Conservation (phyloP, 345 rosid species). For the Cardamine resedifolia region DNA sequence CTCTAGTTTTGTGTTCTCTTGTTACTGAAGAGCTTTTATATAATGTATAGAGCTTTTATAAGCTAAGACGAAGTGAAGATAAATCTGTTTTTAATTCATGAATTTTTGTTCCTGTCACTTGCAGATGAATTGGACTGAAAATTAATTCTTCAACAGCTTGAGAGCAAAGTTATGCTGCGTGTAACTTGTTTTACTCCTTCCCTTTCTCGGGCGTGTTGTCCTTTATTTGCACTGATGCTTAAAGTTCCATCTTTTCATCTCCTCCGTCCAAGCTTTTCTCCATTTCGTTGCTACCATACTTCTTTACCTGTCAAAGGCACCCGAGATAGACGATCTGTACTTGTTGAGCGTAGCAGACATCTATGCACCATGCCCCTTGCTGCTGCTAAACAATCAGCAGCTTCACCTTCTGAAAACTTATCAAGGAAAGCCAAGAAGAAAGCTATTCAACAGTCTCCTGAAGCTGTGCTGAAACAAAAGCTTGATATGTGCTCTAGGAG, state of each 20-base stretch:
- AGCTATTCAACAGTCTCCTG: constrained; percentile 60
- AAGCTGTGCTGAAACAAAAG: constrained; percentile 49
- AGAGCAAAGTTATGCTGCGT: constrained; percentile 43
- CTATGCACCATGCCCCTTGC: constrained; percentile 43
- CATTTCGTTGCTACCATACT: constrained; percentile 32
- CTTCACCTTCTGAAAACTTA: constrained; percentile 21
- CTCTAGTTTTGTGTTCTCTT: neutral
- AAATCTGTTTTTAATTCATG: neutral
- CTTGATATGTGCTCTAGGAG: constrained; percentile 68
- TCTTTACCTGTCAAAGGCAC: constrained; percentile 22
- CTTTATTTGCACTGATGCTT: constrained; percentile 36
- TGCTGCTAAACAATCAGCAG: constrained; percentile 43
- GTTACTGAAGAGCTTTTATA: neutral
- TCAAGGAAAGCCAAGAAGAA: constrained; percentile 55
- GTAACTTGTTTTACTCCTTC: constrained; percentile 44
- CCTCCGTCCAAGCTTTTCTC: constrained; percentile 12
- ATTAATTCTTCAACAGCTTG: constrained; percentile 7
- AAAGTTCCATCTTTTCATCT: constrained; percentile 38
- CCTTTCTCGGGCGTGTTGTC: constrained; percentile 31
- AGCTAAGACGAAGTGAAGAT: neutral
- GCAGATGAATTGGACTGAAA: constrained; percentile 26
- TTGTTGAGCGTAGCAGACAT: constrained; percentile 36
- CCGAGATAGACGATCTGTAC: constrained; percentile 27
- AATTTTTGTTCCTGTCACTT: neutral
- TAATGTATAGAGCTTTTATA: neutral